These are phyloP conservation scores for Rhizoclosmatium sp. DNA, from an alignment of 192 early-diverging fungal genomes.

Conservation along the genomic window DNA sequence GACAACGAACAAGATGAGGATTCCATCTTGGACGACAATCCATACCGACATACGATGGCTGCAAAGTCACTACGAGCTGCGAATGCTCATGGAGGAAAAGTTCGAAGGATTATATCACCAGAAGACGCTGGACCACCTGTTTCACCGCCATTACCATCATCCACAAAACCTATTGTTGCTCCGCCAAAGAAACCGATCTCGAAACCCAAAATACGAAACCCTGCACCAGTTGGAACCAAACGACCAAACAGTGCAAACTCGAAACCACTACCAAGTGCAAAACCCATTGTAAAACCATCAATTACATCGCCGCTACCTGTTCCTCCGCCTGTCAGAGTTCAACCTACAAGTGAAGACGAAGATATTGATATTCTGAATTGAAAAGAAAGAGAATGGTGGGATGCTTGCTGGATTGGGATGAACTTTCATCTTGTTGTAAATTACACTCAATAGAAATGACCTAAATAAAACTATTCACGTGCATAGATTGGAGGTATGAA, in stretches of 20 bases:
- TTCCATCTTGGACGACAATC: background rate
- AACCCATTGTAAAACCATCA: background rate
- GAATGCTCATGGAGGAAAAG: background rate
- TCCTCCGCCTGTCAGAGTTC: conserved; percentile 1
- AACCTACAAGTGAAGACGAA: conserved; percentile 28
- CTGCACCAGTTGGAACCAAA: background rate
- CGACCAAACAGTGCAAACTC: background rate
- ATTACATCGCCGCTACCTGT: background rate
- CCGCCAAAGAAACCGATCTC: background rate
- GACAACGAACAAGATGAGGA: background rate
- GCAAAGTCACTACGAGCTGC: background rate
- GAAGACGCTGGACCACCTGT: background rate
- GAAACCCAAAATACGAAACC: background rate
- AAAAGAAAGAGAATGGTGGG: background rate
- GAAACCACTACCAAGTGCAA: background rate
- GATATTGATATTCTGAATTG: conserved; percentile 30
- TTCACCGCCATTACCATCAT: background rate
- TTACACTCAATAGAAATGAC: too few species aligned
- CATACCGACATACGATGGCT: conserved; percentile 6
- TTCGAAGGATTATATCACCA: background rate
- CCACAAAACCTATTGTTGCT: background rate
- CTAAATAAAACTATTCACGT: too few species aligned
- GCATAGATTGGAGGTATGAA: too few species aligned
- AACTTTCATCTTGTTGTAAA: too few species aligned
- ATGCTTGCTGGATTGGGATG: background rate